These are phyloP conservation scores for Aureobasidium sp. DNA, from an alignment of 2,329 filamentous ascomycete species.

Conservation along the genomic window DNA sequence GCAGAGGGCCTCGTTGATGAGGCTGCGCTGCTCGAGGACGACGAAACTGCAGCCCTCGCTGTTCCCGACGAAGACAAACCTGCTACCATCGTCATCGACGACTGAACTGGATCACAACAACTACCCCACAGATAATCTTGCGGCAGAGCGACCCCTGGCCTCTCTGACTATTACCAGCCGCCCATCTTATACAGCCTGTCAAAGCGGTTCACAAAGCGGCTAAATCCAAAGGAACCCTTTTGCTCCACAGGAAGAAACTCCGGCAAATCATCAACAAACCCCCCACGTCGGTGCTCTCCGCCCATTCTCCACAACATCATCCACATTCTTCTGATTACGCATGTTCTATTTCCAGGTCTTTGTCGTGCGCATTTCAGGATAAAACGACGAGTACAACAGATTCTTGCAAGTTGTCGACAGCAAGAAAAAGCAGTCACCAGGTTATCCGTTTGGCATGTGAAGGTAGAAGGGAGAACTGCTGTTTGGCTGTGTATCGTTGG, in stretches of 20 bases:
- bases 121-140: not conserved
- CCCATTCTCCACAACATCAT: not conserved
- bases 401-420: not conserved
- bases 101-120: not conserved
- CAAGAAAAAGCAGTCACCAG: not conserved
- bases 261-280: not conserved
- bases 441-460: not conserved
- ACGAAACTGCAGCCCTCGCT: not conserved
- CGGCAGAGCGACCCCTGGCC: not conserved
- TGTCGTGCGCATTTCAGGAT: not conserved
- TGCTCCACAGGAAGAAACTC: not conserved
- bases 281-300: not conserved
- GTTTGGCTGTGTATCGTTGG: not conserved
- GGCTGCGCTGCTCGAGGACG: constrained; percentile 14
- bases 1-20: constrained; percentile 34
- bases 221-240: not conserved
- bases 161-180: not conserved
- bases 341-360: not conserved
- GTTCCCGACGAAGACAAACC: not conserved
- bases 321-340: not conserved
- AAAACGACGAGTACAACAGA: not conserved
- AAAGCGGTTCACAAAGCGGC: not conserved
- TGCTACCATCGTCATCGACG: not conserved
- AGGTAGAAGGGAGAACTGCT: not conserved
- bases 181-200: not conserved